Base-by-base conservation (phyloP, 2,329 filamentous ascomycete species). In the Cordyceps farinosa region DNA sequence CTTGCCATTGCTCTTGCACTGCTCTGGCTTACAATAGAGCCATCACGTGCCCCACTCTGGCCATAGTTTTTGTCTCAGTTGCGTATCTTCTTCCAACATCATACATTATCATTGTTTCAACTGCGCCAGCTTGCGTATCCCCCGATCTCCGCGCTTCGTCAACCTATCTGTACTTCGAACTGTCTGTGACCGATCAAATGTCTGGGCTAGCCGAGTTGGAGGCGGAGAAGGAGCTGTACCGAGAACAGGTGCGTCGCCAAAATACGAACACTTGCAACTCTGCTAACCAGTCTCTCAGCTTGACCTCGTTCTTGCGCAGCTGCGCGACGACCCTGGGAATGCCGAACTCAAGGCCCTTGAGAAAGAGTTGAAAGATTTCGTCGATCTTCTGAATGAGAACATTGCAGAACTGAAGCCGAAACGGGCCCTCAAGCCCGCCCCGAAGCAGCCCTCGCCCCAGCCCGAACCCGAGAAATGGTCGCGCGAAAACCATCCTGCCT, bases 261-360 rank as follows among this genome's bases (percentile, higher is more conserved):
- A 53, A 17, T 42, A 62, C 58, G 9, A 42, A 38, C 7, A 30
- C 42, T 32, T 27, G 38, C 45, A 38, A 27, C 52, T 29, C 40
- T 29, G 34, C 42, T 38, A 40, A 72, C 65, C 38, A 62, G 15
- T 66, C 63, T 50, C 64, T 27, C 71, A 93, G 90, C 86, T 96
- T 73, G 90, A 93, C 71, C 87, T 91, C 44, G 87, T 97, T 65
- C 80, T 88, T 70, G 81, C 85, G 62, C 90, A 90, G 68, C 85
- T 96, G 63, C 87, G 89, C 75, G 87, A 90, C 75, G 91, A 95
- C 71, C 88, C 92, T 67, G 88, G 90, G 64, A 94, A 92, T 76
- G 81, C 80, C 70, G 92, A 94, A 76, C 87, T 96, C 71, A 83
- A 88, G 71, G 85, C 84, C 72, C 85, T 97, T 74, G 88, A 90